phyloP scores from a whole-genome alignment of 164 flowering plant genomes.

The Tinospora cordifolia region DNA sequence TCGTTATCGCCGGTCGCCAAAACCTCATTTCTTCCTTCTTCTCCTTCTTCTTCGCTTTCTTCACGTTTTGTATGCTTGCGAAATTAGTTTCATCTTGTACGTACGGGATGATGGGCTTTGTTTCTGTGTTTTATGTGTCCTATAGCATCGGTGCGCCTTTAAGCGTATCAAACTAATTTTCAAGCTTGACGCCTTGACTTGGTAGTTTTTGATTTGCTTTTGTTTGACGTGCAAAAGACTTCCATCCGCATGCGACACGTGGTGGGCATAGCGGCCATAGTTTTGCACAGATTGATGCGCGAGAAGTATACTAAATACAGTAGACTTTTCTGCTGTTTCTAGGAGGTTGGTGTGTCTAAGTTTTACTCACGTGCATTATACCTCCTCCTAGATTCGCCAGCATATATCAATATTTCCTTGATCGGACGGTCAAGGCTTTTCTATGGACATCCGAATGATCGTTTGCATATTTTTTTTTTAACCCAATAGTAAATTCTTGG shows the following conservation, averaged over 20 bases:
- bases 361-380: too few species aligned
- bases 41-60: neutral
- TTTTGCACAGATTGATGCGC: slow-evolving; percentile 34
- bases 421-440: too few species aligned
- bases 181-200: neutral
- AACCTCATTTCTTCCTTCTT: neutral
- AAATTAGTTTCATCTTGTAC: too few species aligned
- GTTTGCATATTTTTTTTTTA: too few species aligned
- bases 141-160: too few species aligned
- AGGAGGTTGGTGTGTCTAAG: slow-evolving; percentile 12
- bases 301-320: neutral
- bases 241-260: slow-evolving; percentile 45
- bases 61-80: neutral
- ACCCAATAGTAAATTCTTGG: too few species aligned
- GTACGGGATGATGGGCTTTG: too few species aligned
- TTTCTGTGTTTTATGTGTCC: too few species aligned
- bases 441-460: too few species aligned
- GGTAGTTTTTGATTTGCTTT: neutral
- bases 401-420: slow-evolving; percentile 11
- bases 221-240: slow-evolving; percentile 32
- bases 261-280: slow-evolving; percentile 43
- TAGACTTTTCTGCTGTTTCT: slow-evolving; percentile 18
- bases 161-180: neutral
- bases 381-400: slow-evolving; percentile 13
- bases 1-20: neutral